Evolutionary conservation across 257 asterid species (phyloP).

Genomic region (Coffea eugenioides): DNA sequence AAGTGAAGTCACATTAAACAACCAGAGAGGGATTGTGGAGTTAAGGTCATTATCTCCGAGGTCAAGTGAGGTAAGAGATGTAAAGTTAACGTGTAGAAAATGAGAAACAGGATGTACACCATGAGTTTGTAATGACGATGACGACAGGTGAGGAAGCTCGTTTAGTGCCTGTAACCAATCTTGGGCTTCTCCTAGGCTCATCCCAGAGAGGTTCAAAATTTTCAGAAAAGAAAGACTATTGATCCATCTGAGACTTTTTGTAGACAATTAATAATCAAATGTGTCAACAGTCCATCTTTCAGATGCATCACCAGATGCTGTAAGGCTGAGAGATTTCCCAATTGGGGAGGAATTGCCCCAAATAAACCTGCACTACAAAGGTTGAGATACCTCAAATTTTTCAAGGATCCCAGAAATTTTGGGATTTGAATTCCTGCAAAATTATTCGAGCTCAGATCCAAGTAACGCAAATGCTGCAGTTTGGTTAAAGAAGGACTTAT

Average conservation of each 20-base stretch:
- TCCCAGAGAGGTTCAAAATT: too few relatives aligned
- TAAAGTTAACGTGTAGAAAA: too few relatives aligned
- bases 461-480: constrained; percentile 20
- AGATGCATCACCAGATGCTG: neutral
- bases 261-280: too few relatives aligned
- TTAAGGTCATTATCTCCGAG: neutral
- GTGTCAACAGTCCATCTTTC: too few relatives aligned
- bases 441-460: constrained; percentile 28
- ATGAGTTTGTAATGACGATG: neutral
- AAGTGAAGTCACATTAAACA: neutral
- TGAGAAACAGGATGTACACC: too few relatives aligned
- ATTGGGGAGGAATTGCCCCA: too few relatives aligned
- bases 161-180: neutral
- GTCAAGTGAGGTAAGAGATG: neutral
- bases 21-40: neutral
- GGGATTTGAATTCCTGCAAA: constrained; percentile 19
- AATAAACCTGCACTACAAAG: too few relatives aligned
- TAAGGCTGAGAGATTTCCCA: neutral
- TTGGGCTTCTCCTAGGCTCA: neutral
- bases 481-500: constrained; percentile 17
- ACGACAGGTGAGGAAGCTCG: neutral
- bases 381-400: neutral
- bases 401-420: constrained; percentile 13
- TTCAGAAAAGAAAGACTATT: neutral
- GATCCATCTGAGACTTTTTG: neutral